Percentiles rank a stretch among this genome's conserved stretches.
Conservation (phyloP, 768 basidiomycete genomes). For the Hysterangium stoloniferum region DNA sequence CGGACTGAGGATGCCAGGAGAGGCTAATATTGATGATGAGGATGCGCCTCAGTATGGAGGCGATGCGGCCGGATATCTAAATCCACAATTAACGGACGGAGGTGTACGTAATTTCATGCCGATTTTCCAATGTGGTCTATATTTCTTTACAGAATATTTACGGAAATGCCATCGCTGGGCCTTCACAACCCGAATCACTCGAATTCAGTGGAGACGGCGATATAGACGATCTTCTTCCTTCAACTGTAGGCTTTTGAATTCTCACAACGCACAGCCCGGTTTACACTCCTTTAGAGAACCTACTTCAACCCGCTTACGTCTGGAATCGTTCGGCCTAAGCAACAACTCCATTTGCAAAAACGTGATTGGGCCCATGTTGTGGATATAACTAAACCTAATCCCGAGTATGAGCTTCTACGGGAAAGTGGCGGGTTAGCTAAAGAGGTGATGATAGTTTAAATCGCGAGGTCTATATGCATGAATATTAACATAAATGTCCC, state of each 20-base stretch:
- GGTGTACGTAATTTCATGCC: background rate
- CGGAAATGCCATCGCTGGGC: no score
- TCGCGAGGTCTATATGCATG: no score
- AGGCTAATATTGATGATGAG: slow-evolving; percentile 20
- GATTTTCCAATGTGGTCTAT: background rate
- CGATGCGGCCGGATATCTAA: background rate
- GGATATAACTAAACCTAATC: slow-evolving; percentile 83
- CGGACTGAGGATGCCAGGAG: slow-evolving; percentile 66
- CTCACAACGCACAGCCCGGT: background rate
- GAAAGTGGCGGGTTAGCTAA: slow-evolving; percentile 3
- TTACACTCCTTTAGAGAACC: slow-evolving; percentile 34
- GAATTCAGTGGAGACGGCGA: slow-evolving; percentile 4
- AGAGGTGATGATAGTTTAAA: slow-evolving; percentile 1
- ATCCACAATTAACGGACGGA: no score
- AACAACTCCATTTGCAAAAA: slow-evolving; percentile 52
- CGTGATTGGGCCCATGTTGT: slow-evolving; percentile 98
- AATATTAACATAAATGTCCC: no score
- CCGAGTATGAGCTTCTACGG: slow-evolving; percentile 14
- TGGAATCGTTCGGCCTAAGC: slow-evolving; percentile 28
- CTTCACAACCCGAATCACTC: no score
- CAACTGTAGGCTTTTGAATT: slow-evolving; percentile 30
- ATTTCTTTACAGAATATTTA: no score
- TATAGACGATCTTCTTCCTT: slow-evolving; percentile 22
- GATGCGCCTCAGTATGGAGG: background rate
- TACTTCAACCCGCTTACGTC: slow-evolving; percentile 49